phyloP scores from a whole-genome alignment of 176 grass and related monocot species.

The Aegilops speltoides region DNA sequence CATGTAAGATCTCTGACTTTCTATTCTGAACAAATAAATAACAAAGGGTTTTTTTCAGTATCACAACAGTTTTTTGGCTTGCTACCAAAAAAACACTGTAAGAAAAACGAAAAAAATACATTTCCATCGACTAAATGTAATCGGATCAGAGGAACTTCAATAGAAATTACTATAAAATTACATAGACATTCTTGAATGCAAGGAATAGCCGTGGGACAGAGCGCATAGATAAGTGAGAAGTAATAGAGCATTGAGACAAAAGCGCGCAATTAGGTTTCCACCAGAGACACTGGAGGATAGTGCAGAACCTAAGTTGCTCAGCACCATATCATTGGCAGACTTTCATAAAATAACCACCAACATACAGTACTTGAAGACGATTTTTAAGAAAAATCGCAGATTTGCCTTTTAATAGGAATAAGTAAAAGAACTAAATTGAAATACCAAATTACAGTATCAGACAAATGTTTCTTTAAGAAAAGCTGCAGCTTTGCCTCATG shows the following conservation, averaged over 20 bases:
- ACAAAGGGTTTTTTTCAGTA: background rate
- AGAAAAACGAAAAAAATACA: background rate
- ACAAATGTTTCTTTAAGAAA: background rate
- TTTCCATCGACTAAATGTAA: background rate
- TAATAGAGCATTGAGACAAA: background rate
- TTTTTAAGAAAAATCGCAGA: background rate
- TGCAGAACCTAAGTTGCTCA: background rate
- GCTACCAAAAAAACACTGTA: background rate
- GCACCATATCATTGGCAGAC: background rate
- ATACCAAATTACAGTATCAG: background rate
- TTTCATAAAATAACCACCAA: constrained; percentile 10
- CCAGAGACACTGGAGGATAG: background rate
- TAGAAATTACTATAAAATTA: background rate
- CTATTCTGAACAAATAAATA: background rate
- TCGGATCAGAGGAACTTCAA: background rate
- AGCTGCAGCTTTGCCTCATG: background rate
- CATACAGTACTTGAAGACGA: background rate
- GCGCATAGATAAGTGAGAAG: background rate
- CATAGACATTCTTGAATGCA: background rate
- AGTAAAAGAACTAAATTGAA: background rate
- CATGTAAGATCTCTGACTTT: constrained; percentile 28
- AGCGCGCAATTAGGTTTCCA: background rate
- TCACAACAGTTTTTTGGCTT: background rate
- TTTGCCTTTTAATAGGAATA: background rate
- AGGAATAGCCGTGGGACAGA: background rate